A percentile compares a stretch with the other conserved stretches of the same genome.
phyloP scores from a whole-genome alignment of 257 asterid genomes.

The Gardenia jasminoides region DNA sequence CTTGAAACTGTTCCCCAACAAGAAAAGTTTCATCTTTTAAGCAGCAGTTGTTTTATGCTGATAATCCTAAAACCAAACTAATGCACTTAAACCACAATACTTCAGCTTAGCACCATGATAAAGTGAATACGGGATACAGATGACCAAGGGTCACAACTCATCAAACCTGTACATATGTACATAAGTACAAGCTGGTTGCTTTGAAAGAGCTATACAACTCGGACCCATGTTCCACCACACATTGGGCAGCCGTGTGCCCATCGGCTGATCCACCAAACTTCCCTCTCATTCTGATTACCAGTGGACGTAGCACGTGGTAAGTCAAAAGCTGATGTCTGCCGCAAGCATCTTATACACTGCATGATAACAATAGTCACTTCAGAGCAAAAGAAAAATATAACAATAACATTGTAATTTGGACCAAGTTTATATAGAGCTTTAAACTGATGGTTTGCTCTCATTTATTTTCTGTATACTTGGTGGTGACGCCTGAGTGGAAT shows the following conservation, averaged over 20 bases:
- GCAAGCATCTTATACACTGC: constrained; percentile 97
- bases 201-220: constrained; percentile 54
- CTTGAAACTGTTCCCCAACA: background rate
- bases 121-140: background rate
- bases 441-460: background rate
- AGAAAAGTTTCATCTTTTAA: background rate
- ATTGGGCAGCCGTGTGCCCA: constrained; percentile 96
- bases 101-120: background rate
- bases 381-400: background rate
- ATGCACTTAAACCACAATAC: background rate
- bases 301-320: constrained; percentile 48
- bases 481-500: background rate
- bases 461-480: background rate
- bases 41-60: background rate
- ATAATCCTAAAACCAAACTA: background rate
- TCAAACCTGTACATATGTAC: background rate
- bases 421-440: background rate
- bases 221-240: constrained; percentile 99
- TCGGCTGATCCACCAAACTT: constrained; percentile 93
- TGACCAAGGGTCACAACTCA: background rate
- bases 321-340: constrained; percentile 91
- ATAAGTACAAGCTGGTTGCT: background rate
- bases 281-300: constrained; percentile 67
- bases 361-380: background rate
- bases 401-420: background rate